Conservation (phyloP, 805 yeast species). For the Schwanniomyces yamadae region DNA sequence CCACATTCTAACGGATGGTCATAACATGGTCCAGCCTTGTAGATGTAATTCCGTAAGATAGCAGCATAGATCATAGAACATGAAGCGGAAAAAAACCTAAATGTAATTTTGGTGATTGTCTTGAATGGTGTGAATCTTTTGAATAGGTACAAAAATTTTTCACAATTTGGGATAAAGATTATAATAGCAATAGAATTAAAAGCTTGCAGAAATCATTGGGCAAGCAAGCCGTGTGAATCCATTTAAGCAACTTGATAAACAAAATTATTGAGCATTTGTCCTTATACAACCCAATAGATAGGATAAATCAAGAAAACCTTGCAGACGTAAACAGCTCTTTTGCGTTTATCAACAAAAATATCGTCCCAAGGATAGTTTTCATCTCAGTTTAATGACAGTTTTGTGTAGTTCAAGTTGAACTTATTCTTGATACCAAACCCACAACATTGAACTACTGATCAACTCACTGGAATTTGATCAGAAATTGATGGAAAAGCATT, state of each 20-base stretch:
- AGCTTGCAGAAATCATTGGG: conserved; percentile 79
- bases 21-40: conserved; percentile 72
- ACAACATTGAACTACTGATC: conserved; percentile 34
- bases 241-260: conserved; percentile 72
- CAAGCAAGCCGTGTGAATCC: conserved; percentile 71
- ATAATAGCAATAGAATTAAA: conserved; percentile 75
- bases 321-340: conserved; percentile 65
- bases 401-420: conserved; percentile 53
- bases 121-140: conserved; percentile 52
- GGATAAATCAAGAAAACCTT: conserved; percentile 71
- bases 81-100: conserved; percentile 66
- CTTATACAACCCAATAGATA: conserved; percentile 70
- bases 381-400: conserved; percentile 54
- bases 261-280: conserved; percentile 70
- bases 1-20: conserved; percentile 58
- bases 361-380: conserved; percentile 59
- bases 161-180: conserved; percentile 73
- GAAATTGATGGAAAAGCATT: conserved; percentile 76
- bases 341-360: conserved; percentile 70
- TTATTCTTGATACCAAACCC: conserved; percentile 46
- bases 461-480: conserved; percentile 49
- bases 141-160: conserved; percentile 51
- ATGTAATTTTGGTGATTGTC: conserved; percentile 70
- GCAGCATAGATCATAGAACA: conserved; percentile 74
- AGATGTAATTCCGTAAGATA: conserved; percentile 68